Evolutionary conservation across 305 asterid species (phyloP).

Genomic region (Nicotiana rustica): DNA sequence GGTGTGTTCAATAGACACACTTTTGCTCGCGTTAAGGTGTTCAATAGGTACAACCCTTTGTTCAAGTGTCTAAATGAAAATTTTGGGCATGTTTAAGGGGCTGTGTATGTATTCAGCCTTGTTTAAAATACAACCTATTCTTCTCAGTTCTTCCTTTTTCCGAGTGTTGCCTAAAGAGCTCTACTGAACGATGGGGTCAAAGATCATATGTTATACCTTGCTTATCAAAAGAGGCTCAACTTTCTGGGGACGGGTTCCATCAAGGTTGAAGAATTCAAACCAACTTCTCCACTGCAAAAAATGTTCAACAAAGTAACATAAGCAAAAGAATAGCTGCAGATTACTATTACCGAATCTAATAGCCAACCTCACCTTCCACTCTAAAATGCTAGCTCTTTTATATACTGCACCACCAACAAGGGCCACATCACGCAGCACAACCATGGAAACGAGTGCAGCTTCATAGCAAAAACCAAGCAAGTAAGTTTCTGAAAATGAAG

Average conservation of each 20-base stretch:
- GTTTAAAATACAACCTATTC: neutral
- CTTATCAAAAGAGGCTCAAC: conserved; percentile 88
- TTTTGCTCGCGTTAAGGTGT: no score
- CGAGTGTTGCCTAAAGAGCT: conserved; percentile 3
- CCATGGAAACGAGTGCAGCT: conserved; percentile 88
- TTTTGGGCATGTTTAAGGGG: no score
- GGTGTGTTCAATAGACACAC: no score
- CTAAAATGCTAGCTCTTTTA: conserved; percentile 75
- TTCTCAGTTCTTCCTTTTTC: neutral
- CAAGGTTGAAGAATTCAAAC: conserved; percentile 82
- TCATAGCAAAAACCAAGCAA: conserved; percentile 41
- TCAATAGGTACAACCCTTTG: no score
- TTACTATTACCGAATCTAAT: neutral
- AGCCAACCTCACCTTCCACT: conserved; percentile 67
- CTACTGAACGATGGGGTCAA: neutral
- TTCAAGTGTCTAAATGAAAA: neutral
- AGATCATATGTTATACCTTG: conserved; percentile 64
- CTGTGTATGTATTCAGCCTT: no score
- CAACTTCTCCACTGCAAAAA: conserved; percentile 66
- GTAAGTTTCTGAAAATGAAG: conserved; percentile 22
- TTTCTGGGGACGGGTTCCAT: conserved; percentile 69
- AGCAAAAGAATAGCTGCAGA: conserved; percentile 10
- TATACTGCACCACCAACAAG: conserved; percentile 89
- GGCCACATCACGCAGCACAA: conserved; percentile 82
- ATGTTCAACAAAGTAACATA: conserved; percentile 37